Evolutionary conservation across 805 yeast genomes (phyloP), one percentile per base, ranked within the genome.

Genomic region (Candida ipomoeae): DNA sequence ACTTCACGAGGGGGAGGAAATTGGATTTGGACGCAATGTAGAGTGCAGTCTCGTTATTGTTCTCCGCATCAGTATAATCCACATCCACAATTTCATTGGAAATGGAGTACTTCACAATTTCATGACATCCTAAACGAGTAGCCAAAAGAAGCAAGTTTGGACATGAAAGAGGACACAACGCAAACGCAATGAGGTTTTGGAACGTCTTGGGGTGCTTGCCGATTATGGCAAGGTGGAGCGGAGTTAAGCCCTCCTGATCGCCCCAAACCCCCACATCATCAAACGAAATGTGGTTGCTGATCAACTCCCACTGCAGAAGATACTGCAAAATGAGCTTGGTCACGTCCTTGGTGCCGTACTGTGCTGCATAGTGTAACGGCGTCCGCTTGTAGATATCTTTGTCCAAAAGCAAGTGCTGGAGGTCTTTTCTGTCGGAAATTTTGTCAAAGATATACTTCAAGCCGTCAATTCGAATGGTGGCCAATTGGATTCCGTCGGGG

Each of bases 291-390:
- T 65, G 58, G 2, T 70, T 65, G 54, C 78, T 73, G 72, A 82
- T 78, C 48, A 82, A 75, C 2, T 72, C 68, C 92, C 95, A 87
- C 40, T 77, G 67, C 50, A 71, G 68, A 51, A 87, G 63, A 57
- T 75, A 78, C 35, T 74, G 74, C 14, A 90, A 69, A 32, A 91
- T 73, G 23, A 82, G 73, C 13, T 70, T 69, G 2, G 89, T 75
- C 35, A 85, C 81, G 46, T 79, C 81, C 50, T 79, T 81, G 49
- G 91, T 73, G 0, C 97, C 97, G 64, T 83, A 89, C 59, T 89
- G 94, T 2, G 94, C 84, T 17, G 96, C 84, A 65, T 91, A 91
- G 68, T 92, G 97, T 49, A 92, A 71, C 0, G 97, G 96, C 0
- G 96, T 87, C 53, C 97, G 78, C 54, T 75, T 76, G 62, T 89